Conservation (phyloP, 805 yeast species). For the Suhomyces kilbournensis region DNA sequence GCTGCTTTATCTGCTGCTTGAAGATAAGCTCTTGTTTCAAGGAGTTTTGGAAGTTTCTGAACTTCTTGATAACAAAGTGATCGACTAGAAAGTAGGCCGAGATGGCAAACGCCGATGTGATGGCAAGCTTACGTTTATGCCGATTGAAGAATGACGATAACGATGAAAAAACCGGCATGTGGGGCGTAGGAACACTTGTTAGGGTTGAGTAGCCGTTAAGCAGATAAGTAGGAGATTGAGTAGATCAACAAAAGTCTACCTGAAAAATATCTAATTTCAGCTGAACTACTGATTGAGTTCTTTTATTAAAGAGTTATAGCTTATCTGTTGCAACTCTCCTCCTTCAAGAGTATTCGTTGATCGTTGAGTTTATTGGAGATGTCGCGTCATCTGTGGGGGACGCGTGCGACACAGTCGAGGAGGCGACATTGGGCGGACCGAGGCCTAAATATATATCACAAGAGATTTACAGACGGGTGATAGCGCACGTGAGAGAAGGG, state of each 20-base stretch:
- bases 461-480: not conserved
- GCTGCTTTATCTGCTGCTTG: constrained; percentile 58
- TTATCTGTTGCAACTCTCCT: not conserved
- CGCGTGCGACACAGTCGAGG: not conserved
- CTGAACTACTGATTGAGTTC: too few relatives aligned
- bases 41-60: constrained; percentile 39
- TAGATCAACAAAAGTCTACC: not conserved
- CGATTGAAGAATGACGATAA: constrained; percentile 40
- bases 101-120: constrained; percentile 33
- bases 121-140: constrained; percentile 34
- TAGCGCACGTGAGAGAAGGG: not conserved
- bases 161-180: constrained; percentile 41
- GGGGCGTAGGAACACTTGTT: not conserved
- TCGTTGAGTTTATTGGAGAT: not conserved
- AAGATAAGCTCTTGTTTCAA: constrained; percentile 40
- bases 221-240: not conserved
- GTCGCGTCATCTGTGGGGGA: not conserved
- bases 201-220: too few relatives aligned
- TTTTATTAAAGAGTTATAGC: too few relatives aligned
- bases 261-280: too few relatives aligned
- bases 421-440: not conserved
- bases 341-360: not conserved
- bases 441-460: not conserved
- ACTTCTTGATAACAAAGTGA: constrained; percentile 37
- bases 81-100: constrained; percentile 36